phyloP scores from a whole-genome alignment of 176 grass and related monocot species.

The Zea mays region DNA sequence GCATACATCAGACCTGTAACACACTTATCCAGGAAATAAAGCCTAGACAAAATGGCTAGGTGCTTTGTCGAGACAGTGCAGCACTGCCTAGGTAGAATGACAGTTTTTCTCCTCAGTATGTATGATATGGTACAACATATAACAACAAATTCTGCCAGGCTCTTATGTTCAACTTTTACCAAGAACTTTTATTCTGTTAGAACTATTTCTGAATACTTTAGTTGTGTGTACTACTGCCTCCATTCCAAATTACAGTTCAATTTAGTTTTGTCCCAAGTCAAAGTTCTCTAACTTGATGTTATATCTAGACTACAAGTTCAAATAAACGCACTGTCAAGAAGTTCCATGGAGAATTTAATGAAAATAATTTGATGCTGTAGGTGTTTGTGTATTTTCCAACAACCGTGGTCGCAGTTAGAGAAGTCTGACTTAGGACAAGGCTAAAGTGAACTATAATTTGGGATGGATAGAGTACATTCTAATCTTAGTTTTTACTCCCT shows the following conservation, averaged over 20 bases:
- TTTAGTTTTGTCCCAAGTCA: neutral
- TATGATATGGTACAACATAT: neutral
- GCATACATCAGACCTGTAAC: too few species aligned
- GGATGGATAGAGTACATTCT: neutral
- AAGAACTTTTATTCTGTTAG: conserved; percentile 2
- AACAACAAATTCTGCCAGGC: neutral
- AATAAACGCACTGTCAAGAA: neutral
- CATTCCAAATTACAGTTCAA: neutral
- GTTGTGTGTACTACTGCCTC: neutral
- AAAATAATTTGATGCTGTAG: neutral
- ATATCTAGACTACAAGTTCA: neutral
- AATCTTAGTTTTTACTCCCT: neutral
- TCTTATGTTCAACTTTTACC: neutral
- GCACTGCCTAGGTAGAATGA: too few species aligned
- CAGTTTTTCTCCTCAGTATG: neutral
- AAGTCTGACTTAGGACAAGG: neutral
- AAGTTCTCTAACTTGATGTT: neutral
- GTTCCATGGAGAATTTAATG: neutral
- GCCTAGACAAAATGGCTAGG: too few species aligned
- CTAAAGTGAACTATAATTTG: neutral
- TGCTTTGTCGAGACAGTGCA: too few species aligned
- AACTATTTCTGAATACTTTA: neutral
- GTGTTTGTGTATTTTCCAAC: neutral
- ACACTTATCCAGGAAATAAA: too few species aligned
- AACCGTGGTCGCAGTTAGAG: neutral